Base-by-base conservation (phyloP, 208 protist genomes). In the Acanthamoeba quina region DNA sequence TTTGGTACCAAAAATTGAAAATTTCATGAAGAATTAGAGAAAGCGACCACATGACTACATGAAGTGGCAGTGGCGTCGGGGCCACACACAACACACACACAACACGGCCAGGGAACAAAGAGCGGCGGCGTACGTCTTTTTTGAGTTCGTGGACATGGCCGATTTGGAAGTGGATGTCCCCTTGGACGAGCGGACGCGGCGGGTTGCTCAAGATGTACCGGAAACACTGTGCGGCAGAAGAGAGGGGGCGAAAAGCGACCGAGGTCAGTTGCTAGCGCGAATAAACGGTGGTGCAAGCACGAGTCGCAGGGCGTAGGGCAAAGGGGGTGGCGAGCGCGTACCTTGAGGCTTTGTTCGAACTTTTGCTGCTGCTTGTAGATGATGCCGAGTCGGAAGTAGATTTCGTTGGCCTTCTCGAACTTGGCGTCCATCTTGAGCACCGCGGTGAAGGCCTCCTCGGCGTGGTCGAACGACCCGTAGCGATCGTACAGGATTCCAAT, bases 401-500 rank as follows among this genome's bases (percentile, higher is more conserved):
- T 96, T 80, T 98, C 97, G 29, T 94, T 95, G 17, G 54, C 83
- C 72, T 98, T 97, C 68, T 97, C 96, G 70, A 98, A 98, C 58
- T 95, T 89, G 29, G 74, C 85, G 89, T 97, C 96, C 95, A 98
- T 97, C 62, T 97, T 96, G 3, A 98, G 47, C 1, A 98, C 97
- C 10, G 86, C 95, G 4, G 76, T 96, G 86, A 98, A 98, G 26
- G 96, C 97, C 86, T 98, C 96, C 93, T 98, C 96, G 1, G 97
- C 97, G 41, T 98, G 94, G 9, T 98, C 97, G 72, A 96, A 97
- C 17, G 95, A 96, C 44, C 94, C 96, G 91, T 95, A 97, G n/a
- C 96, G 68, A 47, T 98, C 97, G 66, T 97, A 97, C 24, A 98
- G 68, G n/a, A 98, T 95, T 68, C 97, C 97, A 70, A 98, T 97